These are phyloP conservation scores for Phytopythium delawarense DNA, from an alignment of 352 stramenopile species.

Conservation along the genomic window DNA sequence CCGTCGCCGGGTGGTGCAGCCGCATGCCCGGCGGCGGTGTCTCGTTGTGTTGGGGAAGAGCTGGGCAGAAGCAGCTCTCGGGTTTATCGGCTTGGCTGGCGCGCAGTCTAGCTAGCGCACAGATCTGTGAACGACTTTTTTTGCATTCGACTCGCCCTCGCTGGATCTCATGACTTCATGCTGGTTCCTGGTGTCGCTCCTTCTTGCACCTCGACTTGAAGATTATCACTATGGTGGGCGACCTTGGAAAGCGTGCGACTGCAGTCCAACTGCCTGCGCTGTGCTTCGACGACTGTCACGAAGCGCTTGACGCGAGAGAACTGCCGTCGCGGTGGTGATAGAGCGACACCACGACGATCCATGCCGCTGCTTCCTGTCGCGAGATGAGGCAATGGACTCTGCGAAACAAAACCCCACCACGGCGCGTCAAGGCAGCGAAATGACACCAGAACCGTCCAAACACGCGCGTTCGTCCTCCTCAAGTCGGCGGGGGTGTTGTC, in stretches of 20 bases:
- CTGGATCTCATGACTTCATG: not conserved
- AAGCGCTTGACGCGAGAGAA: no score
- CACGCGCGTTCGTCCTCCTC: conserved; percentile 4
- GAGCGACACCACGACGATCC: not conserved
- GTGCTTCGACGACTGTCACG: not conserved
- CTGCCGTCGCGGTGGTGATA: no score
- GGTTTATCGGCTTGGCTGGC: conserved; percentile 3
- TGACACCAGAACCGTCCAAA: not conserved
- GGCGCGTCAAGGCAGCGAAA: not conserved
- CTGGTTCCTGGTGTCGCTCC: no score
- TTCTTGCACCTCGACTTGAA: no score
- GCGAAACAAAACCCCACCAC: not conserved
- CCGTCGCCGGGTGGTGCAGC: not conserved
- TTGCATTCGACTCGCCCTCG: not conserved
- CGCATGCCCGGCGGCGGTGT: not conserved
- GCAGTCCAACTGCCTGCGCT: no score
- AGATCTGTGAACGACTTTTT: conserved; percentile 7
- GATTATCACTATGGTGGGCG: no score
- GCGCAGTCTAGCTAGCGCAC: not conserved
- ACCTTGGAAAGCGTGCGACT: no score
- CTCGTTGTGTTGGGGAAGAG: not conserved
- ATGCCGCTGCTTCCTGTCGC: not conserved
- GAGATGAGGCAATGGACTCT: not conserved
- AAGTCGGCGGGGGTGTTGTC: conserved; percentile 7
- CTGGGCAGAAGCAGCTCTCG: not conserved